Base-by-base conservation (phyloP, 306 rosid species). In the Glycyrrhiza uralensis region DNA sequence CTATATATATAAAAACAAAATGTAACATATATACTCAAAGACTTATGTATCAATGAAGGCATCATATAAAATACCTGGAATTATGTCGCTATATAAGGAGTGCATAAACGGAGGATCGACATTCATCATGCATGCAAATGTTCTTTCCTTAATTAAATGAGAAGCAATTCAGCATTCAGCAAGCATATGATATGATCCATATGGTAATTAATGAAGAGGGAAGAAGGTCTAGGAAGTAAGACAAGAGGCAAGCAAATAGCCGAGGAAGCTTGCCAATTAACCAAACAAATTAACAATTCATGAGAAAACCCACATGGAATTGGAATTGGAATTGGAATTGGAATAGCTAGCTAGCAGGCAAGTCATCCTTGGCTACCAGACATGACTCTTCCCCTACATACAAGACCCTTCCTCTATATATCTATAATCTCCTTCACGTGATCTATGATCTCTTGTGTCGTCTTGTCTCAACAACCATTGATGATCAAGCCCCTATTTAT, bases 321-420 rank as follows among this genome's bases (percentile, higher is more conserved):
- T n/a, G n/a, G n/a, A n/a, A n/a, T n/a, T n/a, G n/a, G n/a, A n/a
- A n/a, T n/a, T n/a, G n/a, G n/a, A n/a, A n/a, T n/a, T n/a, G 73
- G 80, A 56, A 67, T 19, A 23, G 23, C 20, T 4, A 46, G 22
- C 42, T 55, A 84, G n/a, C n/a, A n/a, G 93, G 93, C 90, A 84
- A 85, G 87, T 38, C 93, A 88, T 88, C 87, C 93, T 82, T 85
- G 90, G 88, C 88, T 88, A 85, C 36, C 70, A 82, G 69, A 79
- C 83, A 64, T 79, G 85, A 82, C 79, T 81, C 84, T 88, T 57
- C 13, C 76, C 76, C 90, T 79, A 81, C 90, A 85, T 71, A 76
- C 87, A 71, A 83, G 85, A 71, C 90, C 55, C 39, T 62, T 75
- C 82, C 83, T 60, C 81, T n/a, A n/a, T n/a, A n/a, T n/a, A n/a